Conservation (phyloP, 441 rosid species). For the Pelargonium fulgidum region DNA sequence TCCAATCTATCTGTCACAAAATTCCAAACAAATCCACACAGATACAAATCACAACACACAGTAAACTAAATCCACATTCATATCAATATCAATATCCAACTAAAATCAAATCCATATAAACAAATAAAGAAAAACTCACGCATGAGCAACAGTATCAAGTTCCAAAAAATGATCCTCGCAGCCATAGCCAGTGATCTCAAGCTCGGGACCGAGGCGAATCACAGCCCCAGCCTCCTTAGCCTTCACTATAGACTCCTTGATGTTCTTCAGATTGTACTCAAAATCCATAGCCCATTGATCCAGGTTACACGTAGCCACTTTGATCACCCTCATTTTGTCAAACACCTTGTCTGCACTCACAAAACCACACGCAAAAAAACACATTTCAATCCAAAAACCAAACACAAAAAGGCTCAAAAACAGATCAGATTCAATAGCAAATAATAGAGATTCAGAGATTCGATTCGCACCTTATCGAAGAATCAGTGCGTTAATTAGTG, state of each 20-base stretch:
- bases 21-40: no score
- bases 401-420: background rate
- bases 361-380: background rate
- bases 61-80: no score
- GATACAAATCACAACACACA: no score
- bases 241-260: conserved; percentile 58
- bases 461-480: background rate
- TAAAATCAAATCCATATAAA: no score
- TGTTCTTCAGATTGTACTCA: conserved; percentile 61
- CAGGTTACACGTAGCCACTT: conserved; percentile 75
- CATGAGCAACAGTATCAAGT: conserved; percentile 71
- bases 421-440: background rate
- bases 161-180: conserved; percentile 97
- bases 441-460: no score
- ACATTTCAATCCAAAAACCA: background rate
- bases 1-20: no score
- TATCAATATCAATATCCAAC: no score
- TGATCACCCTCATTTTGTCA: conserved; percentile 68
- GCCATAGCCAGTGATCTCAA: conserved; percentile 90
- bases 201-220: conserved; percentile 90
- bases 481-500: no score
- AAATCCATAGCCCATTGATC: conserved; percentile 98
- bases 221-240: conserved; percentile 72
- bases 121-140: conserved; percentile 31
- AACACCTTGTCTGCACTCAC: conserved; percentile 2